phyloP scores from a whole-genome alignment of 345 rosid species.

The Eucalyptus erythrocorys region DNA sequence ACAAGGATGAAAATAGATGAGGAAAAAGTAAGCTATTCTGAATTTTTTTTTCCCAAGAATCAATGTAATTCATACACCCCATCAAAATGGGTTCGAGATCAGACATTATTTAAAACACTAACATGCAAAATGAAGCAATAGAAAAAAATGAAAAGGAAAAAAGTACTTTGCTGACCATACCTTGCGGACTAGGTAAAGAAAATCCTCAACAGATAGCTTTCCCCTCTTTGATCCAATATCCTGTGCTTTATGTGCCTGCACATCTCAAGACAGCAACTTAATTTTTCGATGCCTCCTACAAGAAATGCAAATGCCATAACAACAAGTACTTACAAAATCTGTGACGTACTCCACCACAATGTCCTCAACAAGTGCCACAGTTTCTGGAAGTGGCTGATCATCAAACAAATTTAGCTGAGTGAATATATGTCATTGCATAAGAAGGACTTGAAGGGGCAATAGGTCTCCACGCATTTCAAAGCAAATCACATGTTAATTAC shows the following conservation, averaged over 20 bases:
- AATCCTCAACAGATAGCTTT: conserved; percentile 78
- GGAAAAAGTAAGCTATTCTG: neutral
- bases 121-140: neutral
- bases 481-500: neutral
- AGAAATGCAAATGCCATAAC: neutral
- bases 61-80: neutral
- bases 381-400: conserved; percentile 83
- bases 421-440: neutral
- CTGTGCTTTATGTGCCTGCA: conserved; percentile 82
- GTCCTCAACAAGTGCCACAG: conserved; percentile 89
- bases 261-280: neutral
- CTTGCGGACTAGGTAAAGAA: conserved; percentile 78
- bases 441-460: neutral
- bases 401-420: neutral
- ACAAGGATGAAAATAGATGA: neutral
- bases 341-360: conserved; percentile 87
- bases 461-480: neutral
- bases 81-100: neutral
- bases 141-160: neutral
- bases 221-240: conserved; percentile 82
- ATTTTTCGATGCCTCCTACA: neutral
- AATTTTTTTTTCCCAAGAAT: neutral
- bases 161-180: conserved; percentile 9
- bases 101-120: neutral
- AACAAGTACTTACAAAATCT: conserved; percentile 51